phyloP scores from a whole-genome alignment of 257 asterid genomes.

The Solanum sparsipilum region DNA sequence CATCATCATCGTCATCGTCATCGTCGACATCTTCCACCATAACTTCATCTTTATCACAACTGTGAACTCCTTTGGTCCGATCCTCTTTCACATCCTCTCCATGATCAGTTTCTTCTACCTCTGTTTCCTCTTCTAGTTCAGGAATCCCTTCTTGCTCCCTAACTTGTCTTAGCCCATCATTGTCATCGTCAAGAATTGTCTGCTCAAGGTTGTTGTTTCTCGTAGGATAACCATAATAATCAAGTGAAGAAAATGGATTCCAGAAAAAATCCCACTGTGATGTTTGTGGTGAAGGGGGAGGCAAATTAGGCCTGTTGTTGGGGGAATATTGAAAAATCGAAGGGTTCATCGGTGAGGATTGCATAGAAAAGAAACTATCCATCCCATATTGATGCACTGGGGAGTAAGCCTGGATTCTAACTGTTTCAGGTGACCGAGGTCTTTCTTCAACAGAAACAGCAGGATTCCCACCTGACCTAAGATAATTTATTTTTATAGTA shows the following conservation, averaged over 20 bases:
- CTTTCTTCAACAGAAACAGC: constrained; percentile 74
- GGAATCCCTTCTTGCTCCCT: constrained; percentile 87
- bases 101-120: constrained; percentile 52
- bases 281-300: constrained; percentile 65
- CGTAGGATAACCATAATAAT: constrained; percentile 63
- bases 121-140: constrained; percentile 88
- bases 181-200: constrained; percentile 46
- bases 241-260: constrained; percentile 91
- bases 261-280: constrained; percentile 98
- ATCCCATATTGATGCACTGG: constrained; percentile 60
- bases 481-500: constrained; percentile 47
- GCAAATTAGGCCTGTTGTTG: constrained; percentile 36
- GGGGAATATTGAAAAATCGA: constrained; percentile 60
- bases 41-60: constrained; percentile 43
- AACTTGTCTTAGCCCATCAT: constrained; percentile 60
- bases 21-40: constrained; percentile 54
- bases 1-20: constrained; percentile 14
- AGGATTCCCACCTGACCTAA: constrained; percentile 55
- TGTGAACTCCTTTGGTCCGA: constrained; percentile 13
- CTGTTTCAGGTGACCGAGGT: constrained; percentile 74
- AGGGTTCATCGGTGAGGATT: constrained; percentile 42
- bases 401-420: constrained; percentile 51
- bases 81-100: constrained; percentile 25
- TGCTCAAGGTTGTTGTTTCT: constrained; percentile 41
- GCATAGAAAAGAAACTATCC: constrained; percentile 60